Conservation (phyloP, 257 asterid species). For the Lantana camara region DNA sequence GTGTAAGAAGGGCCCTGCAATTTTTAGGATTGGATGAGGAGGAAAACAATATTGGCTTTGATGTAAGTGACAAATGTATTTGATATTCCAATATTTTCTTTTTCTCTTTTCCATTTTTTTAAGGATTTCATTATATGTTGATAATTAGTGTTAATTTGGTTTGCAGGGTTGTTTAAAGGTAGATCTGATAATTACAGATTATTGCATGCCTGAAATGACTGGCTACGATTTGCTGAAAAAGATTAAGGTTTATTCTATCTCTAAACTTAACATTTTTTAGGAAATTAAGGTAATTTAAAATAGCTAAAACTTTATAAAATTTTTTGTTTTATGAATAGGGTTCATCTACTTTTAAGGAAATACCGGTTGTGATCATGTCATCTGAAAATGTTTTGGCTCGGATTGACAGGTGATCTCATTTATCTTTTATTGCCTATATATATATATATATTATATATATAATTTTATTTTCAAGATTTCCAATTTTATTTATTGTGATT, state of each 20-base stretch:
- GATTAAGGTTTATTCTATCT: conserved; percentile 57
- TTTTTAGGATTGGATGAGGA: conserved; percentile 69
- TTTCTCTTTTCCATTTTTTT: too few relatives aligned
- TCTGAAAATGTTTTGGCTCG: conserved; percentile 72
- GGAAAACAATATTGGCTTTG: conserved; percentile 47
- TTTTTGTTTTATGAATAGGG: conserved; percentile 44
- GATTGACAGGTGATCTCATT: conserved; percentile 48
- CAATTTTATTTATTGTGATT: too few relatives aligned
- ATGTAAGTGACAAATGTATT: conserved; percentile 36
- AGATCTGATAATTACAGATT: conserved; percentile 87
- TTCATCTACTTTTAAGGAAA: conserved; percentile 59
- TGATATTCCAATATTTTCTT: neutral
- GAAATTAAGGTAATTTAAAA: neutral
- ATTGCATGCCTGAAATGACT: conserved; percentile 98
- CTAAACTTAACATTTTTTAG: neutral
- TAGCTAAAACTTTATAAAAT: neutral
- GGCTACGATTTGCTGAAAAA: conserved; percentile 84
- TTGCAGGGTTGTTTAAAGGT: conserved; percentile 75
- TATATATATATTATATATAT: too few relatives aligned
- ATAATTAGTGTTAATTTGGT: conserved; percentile 19
- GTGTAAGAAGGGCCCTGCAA: conserved; percentile 71
- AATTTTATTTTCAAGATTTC: too few relatives aligned
- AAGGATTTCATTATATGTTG: neutral
- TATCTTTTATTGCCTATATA: too few relatives aligned
- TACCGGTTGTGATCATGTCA: conserved; percentile 85